phyloP scores from a whole-genome alignment of 2,329 filamentous ascomycete species.

The Phialophora chinensis region DNA sequence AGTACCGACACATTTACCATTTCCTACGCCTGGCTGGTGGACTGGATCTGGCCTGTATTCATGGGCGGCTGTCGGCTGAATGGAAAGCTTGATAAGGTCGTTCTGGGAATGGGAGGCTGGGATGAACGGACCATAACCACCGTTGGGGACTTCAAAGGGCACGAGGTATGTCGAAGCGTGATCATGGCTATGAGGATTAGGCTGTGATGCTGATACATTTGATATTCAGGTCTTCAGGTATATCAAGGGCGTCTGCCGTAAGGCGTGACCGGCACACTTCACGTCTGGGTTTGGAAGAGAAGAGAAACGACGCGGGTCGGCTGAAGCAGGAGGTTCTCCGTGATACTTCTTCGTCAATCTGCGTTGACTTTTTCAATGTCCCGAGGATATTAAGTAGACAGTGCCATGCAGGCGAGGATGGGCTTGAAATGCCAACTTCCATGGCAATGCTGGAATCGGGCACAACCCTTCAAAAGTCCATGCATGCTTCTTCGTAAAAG shows the following conservation, averaged over 20 bases:
- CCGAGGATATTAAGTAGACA: not conserved
- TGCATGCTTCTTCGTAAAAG: not conserved
- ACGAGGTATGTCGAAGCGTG: conserved; percentile 24
- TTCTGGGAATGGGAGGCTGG: conserved; percentile 35
- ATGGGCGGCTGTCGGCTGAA: conserved; percentile 38
- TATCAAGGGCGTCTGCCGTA: conserved; percentile 31
- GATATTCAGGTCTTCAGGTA: conserved; percentile 31
- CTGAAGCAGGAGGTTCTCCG: not conserved
- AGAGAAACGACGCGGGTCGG: not conserved
- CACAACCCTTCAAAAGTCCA: not conserved
- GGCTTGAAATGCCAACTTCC: not conserved
- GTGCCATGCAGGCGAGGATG: not conserved
- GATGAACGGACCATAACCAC: conserved; percentile 24
- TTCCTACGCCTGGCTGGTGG: conserved; percentile 33
- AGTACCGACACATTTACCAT: conserved; percentile 29
- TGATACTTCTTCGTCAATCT: not conserved
- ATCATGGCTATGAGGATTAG: not conserved
- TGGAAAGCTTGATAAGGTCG: conserved; percentile 34
- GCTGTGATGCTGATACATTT: not conserved
- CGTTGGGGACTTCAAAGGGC: conserved; percentile 30
- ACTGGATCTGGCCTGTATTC: conserved; percentile 36
- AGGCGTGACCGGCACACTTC: conserved; percentile 20
- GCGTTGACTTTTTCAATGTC: not conserved
- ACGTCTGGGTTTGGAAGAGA: not conserved
- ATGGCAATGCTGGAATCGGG: not conserved